Conservation (phyloP, 2,329 filamentous ascomycete genomes). For the Aschersonia sp. region DNA sequence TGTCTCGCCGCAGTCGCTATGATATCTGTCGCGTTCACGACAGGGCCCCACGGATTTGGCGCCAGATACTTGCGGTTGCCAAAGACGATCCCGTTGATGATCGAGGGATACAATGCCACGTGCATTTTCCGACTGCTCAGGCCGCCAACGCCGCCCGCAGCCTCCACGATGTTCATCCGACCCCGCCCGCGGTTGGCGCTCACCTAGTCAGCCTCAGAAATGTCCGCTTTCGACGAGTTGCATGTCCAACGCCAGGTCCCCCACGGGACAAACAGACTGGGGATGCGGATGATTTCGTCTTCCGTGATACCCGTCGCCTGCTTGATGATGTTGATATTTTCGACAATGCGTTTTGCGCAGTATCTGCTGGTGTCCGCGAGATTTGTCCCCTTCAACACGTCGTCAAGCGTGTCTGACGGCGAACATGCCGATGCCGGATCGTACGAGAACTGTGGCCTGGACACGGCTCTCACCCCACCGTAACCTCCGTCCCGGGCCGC, state of each 20-base stretch:
- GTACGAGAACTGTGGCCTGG: not conserved
- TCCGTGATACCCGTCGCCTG: slow-evolving; percentile 9
- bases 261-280: slow-evolving; percentile 6
- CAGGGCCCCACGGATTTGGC: slow-evolving; percentile 1
- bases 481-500: slow-evolving; percentile 9
- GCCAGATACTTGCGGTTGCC: not conserved
- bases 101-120: not conserved
- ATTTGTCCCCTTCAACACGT: not conserved
- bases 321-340: slow-evolving; percentile 9
- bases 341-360: slow-evolving; percentile 6
- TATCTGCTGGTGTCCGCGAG: slow-evolving; percentile 1
- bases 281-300: slow-evolving; percentile 10
- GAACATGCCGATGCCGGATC: not conserved
- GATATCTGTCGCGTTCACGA: slow-evolving; percentile 9
- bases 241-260: not conserved
- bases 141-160: slow-evolving; percentile 3
- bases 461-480: slow-evolving; percentile 6
- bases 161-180: slow-evolving; percentile 5
- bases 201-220: not conserved
- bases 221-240: not conserved
- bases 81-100: not conserved
- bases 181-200: not conserved
- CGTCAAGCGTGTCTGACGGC: slow-evolving; percentile 1
- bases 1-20: slow-evolving; percentile 7
- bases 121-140: not conserved